A percentile compares a stretch with the other conserved stretches of the same genome.
Evolutionary conservation across 148 eudicot species (phyloP).

Genomic region (Rhododendron molle): DNA sequence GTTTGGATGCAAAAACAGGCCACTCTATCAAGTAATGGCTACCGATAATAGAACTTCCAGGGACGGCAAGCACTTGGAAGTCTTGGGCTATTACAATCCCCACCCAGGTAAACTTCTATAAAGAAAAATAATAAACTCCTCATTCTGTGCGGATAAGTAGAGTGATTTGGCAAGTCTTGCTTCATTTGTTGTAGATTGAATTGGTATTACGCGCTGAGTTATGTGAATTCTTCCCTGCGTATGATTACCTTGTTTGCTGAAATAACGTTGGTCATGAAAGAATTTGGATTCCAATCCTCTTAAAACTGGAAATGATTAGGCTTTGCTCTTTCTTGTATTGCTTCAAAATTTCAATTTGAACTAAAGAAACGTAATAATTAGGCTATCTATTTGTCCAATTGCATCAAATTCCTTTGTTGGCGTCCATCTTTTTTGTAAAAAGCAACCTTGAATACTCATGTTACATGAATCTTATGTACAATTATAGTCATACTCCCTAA

Average conservation of each 20-base stretch:
- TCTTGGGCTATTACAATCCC: constrained; percentile 87
- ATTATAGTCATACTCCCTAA: too few species aligned
- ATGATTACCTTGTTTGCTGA: background rate
- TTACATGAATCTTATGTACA: too few species aligned
- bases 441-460: background rate
- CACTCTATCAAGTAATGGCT: constrained; percentile 84
- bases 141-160: background rate
- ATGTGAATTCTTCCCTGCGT: too few species aligned
- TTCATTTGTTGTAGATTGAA: background rate
- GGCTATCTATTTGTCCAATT: background rate
- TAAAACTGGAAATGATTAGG: background rate
- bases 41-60: constrained; percentile 86
- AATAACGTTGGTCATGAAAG: background rate
- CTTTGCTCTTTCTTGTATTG: background rate
- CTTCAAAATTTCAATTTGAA: background rate
- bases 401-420: background rate
- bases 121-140: background rate
- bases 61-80: constrained; percentile 94
- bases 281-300: background rate
- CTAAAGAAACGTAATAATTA: background rate
- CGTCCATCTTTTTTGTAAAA: background rate
- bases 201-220: background rate
- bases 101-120: constrained; percentile 53
- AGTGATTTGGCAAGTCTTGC: background rate
- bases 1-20: constrained; percentile 78